These are phyloP conservation scores for Entomortierella chlamydospora DNA, from an alignment of 192 early-diverging fungal genomes.

Conservation along the genomic window DNA sequence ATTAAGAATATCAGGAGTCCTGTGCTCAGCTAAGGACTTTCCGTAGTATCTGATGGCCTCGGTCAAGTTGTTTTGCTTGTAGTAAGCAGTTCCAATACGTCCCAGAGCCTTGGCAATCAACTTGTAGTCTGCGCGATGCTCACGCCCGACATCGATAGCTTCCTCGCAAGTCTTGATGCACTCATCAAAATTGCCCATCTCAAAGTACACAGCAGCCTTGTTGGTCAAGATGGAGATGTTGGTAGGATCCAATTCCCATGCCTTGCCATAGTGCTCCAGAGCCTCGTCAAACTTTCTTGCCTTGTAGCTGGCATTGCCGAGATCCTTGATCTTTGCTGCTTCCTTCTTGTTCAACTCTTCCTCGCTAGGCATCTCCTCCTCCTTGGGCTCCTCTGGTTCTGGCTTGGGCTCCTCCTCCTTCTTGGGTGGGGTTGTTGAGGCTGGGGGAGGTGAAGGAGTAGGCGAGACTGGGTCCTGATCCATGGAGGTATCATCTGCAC, in stretches of 20 bases:
- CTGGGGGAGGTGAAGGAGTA: conserved; percentile 11
- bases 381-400: conserved; percentile 49
- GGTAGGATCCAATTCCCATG: conserved; percentile 88
- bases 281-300: conserved; percentile 91
- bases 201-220: conserved; percentile 96
- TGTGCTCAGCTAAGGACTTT: conserved; percentile 95
- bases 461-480: conserved; percentile 45
- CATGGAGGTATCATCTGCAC: conserved; percentile 56
- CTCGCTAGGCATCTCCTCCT: conserved; percentile 62
- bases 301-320: conserved; percentile 94
- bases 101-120: conserved; percentile 94
- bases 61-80: conserved; percentile 79
- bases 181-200: conserved; percentile 92
- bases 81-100: conserved; percentile 91
- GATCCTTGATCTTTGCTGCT: conserved; percentile 82
- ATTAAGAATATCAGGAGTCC: conserved; percentile 89
- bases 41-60: conserved; percentile 94
- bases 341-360: conserved; percentile 75
- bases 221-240: conserved; percentile 96
- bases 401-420: conserved; percentile 52
- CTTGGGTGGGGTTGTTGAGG: conserved; percentile 27
- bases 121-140: conserved; percentile 93
- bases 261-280: conserved; percentile 89
- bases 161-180: conserved; percentile 93
- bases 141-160: conserved; percentile 92